Evolutionary conservation across 1,284 basidiomycete genomes (phyloP), one percentile per base, ranked within the genome.

Genomic region (Ustilago esculenta): DNA sequence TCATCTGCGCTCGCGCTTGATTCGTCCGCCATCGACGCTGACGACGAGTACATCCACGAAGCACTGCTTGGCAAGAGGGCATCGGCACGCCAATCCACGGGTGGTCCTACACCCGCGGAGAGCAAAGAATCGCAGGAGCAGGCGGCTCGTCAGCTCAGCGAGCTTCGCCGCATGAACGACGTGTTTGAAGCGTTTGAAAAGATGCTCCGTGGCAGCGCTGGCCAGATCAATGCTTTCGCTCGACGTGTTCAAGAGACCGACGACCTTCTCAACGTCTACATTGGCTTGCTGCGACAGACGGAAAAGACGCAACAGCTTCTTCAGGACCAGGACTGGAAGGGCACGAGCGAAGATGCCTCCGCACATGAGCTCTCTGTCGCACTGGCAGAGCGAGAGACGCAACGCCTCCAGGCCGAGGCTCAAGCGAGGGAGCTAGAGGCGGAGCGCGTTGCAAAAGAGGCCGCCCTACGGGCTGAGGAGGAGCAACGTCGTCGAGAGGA

Each of bases 221-320:
- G 57, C 2, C 75, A 80, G 66, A 71, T 80, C 29, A 72, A 76
- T n/a, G 78, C 65, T 25, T 79, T 80, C 37, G 64, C 77, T 7
- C 39, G 39, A 11, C 67, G 69, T 11, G 64, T 79, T 1, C 40
- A 43, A 15, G 70, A 76, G 34, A 80, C 79, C 4, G 69, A 79
- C 54, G 63, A 65, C 25, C 59, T 80, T 12, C 55, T 80, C 10
- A 77, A 79, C 42, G 59, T 67, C 24, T 80, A 80, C 56, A 72
- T 79, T 30, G 64, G 60, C 20, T 46, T 79, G 39, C 58, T 80
- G 24, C 53, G 71, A 18, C 72, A 80, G 37, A 68, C 76, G 5
- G 67, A 79, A 34, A 61, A 73, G 35, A 76, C 77, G 11, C 75
- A 77, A 25, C 48, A 57, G 42, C 59, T 79, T 0, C 47, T 80